Conservation (phyloP, 208 protist genomes). For the Trypanosoma scelopori region DNA sequence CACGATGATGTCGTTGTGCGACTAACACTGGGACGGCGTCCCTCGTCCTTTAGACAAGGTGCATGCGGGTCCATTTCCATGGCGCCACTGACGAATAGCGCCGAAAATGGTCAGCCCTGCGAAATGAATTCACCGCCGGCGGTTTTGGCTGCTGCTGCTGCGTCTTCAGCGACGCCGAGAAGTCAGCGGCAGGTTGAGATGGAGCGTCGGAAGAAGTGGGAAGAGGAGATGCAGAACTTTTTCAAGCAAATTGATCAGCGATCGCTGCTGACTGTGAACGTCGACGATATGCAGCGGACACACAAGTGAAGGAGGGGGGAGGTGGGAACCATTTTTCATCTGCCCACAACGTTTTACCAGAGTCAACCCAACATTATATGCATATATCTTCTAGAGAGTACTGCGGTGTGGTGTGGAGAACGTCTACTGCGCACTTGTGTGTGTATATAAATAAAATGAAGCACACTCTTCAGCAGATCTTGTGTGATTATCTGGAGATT, state of each 20-base stretch:
- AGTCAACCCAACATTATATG: too few relatives aligned
- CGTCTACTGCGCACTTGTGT: too few relatives aligned
- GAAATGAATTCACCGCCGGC: neutral
- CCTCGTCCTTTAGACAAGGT: constrained; percentile 2
- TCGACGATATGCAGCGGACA: constrained; percentile 3
- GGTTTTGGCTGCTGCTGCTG: neutral
- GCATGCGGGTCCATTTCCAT: neutral
- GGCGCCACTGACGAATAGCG: neutral
- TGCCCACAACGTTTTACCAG: too few relatives aligned
- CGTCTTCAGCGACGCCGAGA: neutral
- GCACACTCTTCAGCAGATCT: too few relatives aligned
- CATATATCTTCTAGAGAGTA: too few relatives aligned
- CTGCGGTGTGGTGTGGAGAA: too few relatives aligned
- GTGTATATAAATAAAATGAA: too few relatives aligned
- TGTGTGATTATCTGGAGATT: too few relatives aligned
- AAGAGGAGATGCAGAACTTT: constrained; percentile 44
- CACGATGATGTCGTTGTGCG: constrained; percentile 29
- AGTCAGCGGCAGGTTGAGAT: constrained; percentile 4
- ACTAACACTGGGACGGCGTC: constrained; percentile 15
- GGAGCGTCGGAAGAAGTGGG: constrained; percentile 35
- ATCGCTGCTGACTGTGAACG: constrained; percentile 36
- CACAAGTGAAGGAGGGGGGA: neutral
- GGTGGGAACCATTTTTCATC: too few relatives aligned
- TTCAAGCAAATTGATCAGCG: constrained; percentile 68
- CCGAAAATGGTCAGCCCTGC: neutral